Base-by-base conservation (phyloP, 257 asterid species). In the Primulina eburnea region DNA sequence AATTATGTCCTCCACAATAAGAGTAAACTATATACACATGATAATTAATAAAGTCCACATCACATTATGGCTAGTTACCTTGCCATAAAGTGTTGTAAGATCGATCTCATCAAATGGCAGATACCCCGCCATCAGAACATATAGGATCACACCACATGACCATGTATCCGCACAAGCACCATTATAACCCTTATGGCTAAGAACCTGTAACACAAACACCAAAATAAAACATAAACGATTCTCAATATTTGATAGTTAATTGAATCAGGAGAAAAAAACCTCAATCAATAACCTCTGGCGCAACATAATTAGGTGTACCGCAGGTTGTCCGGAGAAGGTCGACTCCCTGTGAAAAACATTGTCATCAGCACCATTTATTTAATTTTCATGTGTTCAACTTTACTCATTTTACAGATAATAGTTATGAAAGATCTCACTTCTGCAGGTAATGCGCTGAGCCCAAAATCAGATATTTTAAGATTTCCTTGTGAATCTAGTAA, bases 51-150 rank as follows among this genome's bases (percentile, higher is more conserved):
- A 52, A 17, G 62, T 29, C 63, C 12, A 33, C 50, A 52, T 14
- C 37, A 60, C 47, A 70, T 43, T 66, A 65, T 2, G 65, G 72
- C 35, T 70, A 28, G 71, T 52, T 87, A 92, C 99, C 97, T 94
- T 91, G 64, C 95, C 95, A 53, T 94, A 94, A 75, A 94, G 82
- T 9, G 97, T 89, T 50, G 95, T 91, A 70, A 94, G 88, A 83
- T 91, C 99, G 76, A 94, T 86, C 85, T 94, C 97, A 80, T 94
- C 99, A 83, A 94, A 94, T 64, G 99, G 99, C 70, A 94, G 92
- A 86, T 88, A 91, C 60, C 99, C 99, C 58, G 97, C 96, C 76
- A 94, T 84, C 76, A 94, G 81, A 72, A 94, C 99, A 82, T 94
- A 91, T 26, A 94, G 97, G 80, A 94, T 89, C 78, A 94, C 97